Base-by-base conservation (phyloP, 345 rosid genomes). In the Capsella bursapastoris region DNA sequence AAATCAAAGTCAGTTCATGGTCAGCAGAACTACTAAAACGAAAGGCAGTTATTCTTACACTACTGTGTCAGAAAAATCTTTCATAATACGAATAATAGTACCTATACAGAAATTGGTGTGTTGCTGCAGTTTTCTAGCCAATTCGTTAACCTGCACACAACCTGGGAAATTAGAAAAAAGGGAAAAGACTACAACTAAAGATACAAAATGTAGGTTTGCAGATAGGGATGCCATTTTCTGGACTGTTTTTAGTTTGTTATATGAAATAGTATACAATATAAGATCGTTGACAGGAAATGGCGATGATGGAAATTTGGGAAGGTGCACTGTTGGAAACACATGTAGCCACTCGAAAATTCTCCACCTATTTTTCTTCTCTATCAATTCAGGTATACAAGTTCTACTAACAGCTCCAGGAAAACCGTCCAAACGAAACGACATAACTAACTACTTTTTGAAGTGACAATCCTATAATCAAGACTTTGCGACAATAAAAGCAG, bases 41-140 rank as follows among this genome's bases (percentile, higher is more conserved):
- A 52, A 60, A 41, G 62, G 40, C 70, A 48, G 32, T 9, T 56
- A 13, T 56, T 7, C 41, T 6, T 38, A 52, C 12, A 16, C 62
- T 60, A 28, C 1, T 70, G 66, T 12, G 22, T 64, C 52, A 7
- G 16, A 7, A 69, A 66, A 44, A 34, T 41, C 11, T 50, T 32
- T 52, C 68, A 50, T 18, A 14, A 25, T 37, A 50, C 48, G 18
- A 40, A 47, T 6, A 62, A 29, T 48, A 56, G 22, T 78, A 94
- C 96, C 92, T 57, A 94, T 87, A 74, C 85, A 88, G 68, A 91
- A 85, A 81, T 68, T 78, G 61, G 86, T 81, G 70, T 83, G 83
- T 66, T 80, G 90, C 80, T 79, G 86, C 72, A 94, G 80, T 78
- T 85, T 80, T 81, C 40, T 82, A 25, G 77, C 79, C 87, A 94